Evolutionary conservation across 305 asterid genomes (phyloP), one percentile per base, ranked within the genome.

Genomic region (Ruellia speciosa): DNA sequence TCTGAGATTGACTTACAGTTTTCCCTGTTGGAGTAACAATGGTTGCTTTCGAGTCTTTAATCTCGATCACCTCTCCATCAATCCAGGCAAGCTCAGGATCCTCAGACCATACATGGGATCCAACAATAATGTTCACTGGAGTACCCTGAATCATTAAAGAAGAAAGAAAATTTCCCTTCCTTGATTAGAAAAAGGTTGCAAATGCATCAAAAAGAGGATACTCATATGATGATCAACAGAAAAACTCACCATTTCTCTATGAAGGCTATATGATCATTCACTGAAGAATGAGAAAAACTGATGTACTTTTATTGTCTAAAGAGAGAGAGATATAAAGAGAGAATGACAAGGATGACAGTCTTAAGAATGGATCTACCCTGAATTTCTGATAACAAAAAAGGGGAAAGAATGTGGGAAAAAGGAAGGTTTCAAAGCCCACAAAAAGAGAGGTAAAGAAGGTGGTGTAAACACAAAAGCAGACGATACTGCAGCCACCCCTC

Each of bases 71-170:
- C 69, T 82, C 75, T 45, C 97, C 97, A 73, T 88, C 94, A 51
- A 86, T 79, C 97, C 97, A 86, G 71, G 95, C 86, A 46, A 53
- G 56, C 54, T 86, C 95, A 59, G 86, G 86, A 79, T 88, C 97
- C 75, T 86, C 97, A 9, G 66, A 80, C 97, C 97, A 84, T 56
- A 88, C 97, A 51, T 84, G 95, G 59, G 94, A 81, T 82, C 97
- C 95, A 58, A 80, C 92, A 6, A 88, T 86, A 7, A 88, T 88
- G 72, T 86, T 88, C 37, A 88, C 88, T 1, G 97, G 97, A 52
- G 95, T 88, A 62, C 97, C 97, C 95, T 88, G 88, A 47, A 66
- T 66, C 67, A 74, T 77, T 58, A 62, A 61, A 69, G 51, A 67
- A 64, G 12, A 60, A 70, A 66, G 59, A 0, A 39, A 7, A 3